Evolutionary conservation across 2,329 filamentous ascomycete species (phyloP).

Genomic region (Chlorencoelia australis): DNA sequence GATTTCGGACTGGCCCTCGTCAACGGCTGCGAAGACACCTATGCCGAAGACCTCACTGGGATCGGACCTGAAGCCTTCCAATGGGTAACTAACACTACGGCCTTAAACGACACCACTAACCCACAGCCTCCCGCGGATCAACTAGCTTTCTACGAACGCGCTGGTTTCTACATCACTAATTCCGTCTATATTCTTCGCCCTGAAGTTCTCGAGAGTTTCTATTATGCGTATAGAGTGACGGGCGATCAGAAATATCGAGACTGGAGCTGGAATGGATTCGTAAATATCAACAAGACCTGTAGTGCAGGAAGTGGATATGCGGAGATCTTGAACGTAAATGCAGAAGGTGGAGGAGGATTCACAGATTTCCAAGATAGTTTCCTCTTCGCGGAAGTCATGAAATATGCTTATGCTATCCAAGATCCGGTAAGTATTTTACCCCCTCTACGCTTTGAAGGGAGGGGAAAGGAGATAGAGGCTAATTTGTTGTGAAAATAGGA

Average conservation of each 20-base stretch:
- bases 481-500: constrained; percentile 18
- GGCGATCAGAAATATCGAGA: constrained; percentile 68
- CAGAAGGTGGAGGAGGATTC: constrained; percentile 46
- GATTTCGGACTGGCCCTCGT: constrained; percentile 66
- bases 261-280: constrained; percentile 74
- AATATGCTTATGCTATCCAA: constrained; percentile 66
- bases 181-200: constrained; percentile 60
- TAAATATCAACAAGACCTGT: constrained; percentile 53
- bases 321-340: constrained; percentile 56
- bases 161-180: constrained; percentile 63
- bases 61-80: constrained; percentile 64
- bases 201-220: constrained; percentile 75
- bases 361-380: constrained; percentile 76
- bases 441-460: constrained; percentile 2
- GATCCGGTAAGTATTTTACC: constrained; percentile 19
- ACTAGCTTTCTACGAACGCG: constrained; percentile 48
- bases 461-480: constrained; percentile 6
- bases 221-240: constrained; percentile 78
- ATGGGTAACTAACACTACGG: constrained; percentile 42
- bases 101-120: constrained; percentile 32
- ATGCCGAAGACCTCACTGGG: constrained; percentile 53
- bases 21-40: constrained; percentile 64
- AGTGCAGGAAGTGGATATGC: constrained; percentile 57
- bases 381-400: constrained; percentile 79
- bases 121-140: constrained; percentile 33